Base-by-base conservation (phyloP, 495 filamentous ascomycete genomes). In the Lepraria neglecta region DNA sequence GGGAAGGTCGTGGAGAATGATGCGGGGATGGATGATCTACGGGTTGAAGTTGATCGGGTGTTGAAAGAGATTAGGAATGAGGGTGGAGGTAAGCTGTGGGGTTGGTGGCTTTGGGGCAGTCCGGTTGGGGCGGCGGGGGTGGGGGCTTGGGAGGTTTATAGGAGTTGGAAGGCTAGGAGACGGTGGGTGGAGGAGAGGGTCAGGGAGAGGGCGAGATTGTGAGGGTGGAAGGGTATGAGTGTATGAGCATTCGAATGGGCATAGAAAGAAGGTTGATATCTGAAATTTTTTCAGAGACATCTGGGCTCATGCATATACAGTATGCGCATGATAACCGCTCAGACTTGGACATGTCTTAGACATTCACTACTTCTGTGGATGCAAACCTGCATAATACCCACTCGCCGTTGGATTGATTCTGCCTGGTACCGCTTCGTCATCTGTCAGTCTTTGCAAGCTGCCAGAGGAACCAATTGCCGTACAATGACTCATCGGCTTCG, bases 1-100 rank as follows among this genome's bases (percentile, higher is more conserved):
- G 94, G 94, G 0, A 80, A 87, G 14, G 88, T 96, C 46, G 81
- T 97, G 15, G 87, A 84, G 86, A 98, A 98, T 78, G 92, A 97
- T 77, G 82, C 80, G 3, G 83, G 78, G 28, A 83, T 74, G 68
- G 83, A 82, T 43, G 82, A 90, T 56, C 69, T 97, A 67, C 77
- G 79, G 72, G 64, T 57, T 45, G 84, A 90, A 69, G 74, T 97
- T 1, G 73, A 75, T 57, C 75, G 71, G 60, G 86, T 84, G 7
- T 81, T 95, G 77, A 61, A 58, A 14, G 81, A 77, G 63, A 74
- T 96, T n/a, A 73, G 72, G 67, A 77, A 60, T 58, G 71, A 72
- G 27, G 90, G 88, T 74, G 87, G 88, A 44, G 70, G 77, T 56
- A 91, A 89, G 89, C n/a, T 47, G 54, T 96, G 94, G 94, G 80